Conservation (phyloP, 2,329 filamentous ascomycete species). For the Hymenotorrendiella dingleyae region DNA sequence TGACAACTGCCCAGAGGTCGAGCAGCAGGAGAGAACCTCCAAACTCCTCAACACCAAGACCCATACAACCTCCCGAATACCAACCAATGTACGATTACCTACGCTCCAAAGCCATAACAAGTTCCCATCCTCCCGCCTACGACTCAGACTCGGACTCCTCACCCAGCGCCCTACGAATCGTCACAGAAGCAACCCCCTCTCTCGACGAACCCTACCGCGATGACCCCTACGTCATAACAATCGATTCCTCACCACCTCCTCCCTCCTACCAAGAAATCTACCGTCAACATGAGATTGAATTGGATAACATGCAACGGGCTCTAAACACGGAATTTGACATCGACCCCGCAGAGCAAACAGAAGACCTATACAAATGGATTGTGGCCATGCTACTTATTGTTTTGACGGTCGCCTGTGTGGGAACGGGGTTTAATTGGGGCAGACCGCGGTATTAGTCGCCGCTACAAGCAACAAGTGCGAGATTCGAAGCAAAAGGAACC, state of each 20-base stretch:
- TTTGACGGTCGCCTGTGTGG: constrained; percentile 23
- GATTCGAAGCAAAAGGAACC: no score
- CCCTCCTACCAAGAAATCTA: constrained; percentile 25
- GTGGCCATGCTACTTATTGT: constrained; percentile 27
- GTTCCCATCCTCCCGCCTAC: constrained; percentile 4
- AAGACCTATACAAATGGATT: constrained; percentile 27
- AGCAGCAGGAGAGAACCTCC: no score
- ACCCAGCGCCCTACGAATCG: constrained; percentile 2
- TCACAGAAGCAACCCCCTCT: constrained; percentile 2
- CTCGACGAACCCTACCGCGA: constrained; percentile 24
- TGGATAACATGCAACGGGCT: constrained; percentile 16
- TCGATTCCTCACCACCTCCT: constrained; percentile 20
- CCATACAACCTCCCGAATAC: constrained; percentile 20
- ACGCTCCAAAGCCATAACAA: constrained; percentile 13
- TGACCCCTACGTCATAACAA: constrained; percentile 23
- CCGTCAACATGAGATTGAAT: constrained; percentile 14
- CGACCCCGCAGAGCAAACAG: constrained; percentile 18
- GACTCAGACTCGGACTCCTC: constrained; percentile 4
- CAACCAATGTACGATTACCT: constrained; percentile 29
- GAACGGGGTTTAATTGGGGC: constrained; percentile 27
- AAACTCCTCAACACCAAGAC: background rate
- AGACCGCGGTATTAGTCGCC: no score
- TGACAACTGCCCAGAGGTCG: no score
- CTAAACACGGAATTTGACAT: constrained; percentile 15
- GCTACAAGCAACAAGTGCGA: no score